Percentiles rank a stretch among this genome's conserved stretches.
phyloP scores from a whole-genome alignment of 352 stramenopile genomes.

The Phytophthora cryptogea region DNA sequence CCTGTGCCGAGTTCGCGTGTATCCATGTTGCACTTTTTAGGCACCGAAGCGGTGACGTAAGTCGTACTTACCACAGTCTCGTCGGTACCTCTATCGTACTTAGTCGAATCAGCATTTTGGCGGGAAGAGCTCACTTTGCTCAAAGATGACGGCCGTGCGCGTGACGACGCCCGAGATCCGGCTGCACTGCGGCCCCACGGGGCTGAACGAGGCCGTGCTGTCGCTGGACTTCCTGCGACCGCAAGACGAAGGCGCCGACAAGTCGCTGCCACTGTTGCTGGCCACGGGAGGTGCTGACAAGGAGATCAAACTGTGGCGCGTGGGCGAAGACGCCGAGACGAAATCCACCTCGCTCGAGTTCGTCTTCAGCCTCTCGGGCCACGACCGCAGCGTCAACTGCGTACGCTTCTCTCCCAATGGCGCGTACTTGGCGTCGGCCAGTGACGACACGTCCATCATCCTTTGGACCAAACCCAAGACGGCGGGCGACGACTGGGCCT shows the following conservation, averaged over 20 bases:
- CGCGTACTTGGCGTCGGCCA: slow-evolving; percentile 84
- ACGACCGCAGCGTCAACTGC: slow-evolving; percentile 91
- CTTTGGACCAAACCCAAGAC: slow-evolving; percentile 83
- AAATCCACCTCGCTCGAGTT: slow-evolving; percentile 54
- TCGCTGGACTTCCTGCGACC: slow-evolving; percentile 78
- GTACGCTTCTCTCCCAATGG: slow-evolving; percentile 92
- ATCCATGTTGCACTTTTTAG: slow-evolving; percentile 11
- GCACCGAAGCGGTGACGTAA: not conserved
- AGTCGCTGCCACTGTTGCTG: slow-evolving; percentile 44
- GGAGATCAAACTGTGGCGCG: slow-evolving; percentile 88
- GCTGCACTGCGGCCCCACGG: slow-evolving; percentile 85
- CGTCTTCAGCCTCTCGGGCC: slow-evolving; percentile 83
- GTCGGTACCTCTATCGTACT: not conserved
- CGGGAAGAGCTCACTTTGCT: slow-evolving; percentile 4
- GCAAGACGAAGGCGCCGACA: not conserved
- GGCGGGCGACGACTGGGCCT: slow-evolving; percentile 68
- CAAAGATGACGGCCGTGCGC: slow-evolving; percentile 35
- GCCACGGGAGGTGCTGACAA: slow-evolving; percentile 88
- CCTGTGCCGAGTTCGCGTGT: slow-evolving; percentile 8
- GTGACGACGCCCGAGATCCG: slow-evolving; percentile 85
- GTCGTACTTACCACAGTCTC: not conserved
- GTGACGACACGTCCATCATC: slow-evolving; percentile 90
- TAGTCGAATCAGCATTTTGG: slow-evolving; percentile 7
- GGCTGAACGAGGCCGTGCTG: slow-evolving; percentile 87
- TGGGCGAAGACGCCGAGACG: slow-evolving; percentile 29